A percentile compares a stretch with the other conserved stretches of the same genome.
These are phyloP conservation scores for Solanum arcanum DNA, from an alignment of 257 asterid genomes.

Conservation along the genomic window DNA sequence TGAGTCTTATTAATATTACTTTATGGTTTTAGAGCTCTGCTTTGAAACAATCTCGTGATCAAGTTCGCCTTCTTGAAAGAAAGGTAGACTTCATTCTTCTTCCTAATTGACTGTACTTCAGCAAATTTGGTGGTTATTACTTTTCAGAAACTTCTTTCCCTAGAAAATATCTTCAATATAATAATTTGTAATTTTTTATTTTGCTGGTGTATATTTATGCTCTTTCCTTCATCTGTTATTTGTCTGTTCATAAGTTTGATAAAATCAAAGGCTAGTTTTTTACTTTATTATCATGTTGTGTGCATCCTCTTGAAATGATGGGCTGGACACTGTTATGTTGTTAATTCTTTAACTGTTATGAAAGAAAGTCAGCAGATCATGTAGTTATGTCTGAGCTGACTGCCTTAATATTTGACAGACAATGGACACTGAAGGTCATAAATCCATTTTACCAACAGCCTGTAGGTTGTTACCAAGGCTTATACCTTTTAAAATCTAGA, in stretches of 20 bases:
- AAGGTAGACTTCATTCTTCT: constrained; percentile 36
- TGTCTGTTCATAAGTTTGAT: neutral
- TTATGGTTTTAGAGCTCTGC: constrained; percentile 56
- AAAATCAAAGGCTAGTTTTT: neutral
- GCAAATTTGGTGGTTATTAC: neutral
- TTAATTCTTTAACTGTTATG: neutral
- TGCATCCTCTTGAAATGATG: neutral
- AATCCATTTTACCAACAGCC: neutral
- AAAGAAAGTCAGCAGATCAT: neutral
- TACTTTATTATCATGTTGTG: neutral
- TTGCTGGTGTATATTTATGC: neutral
- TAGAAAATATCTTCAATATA: neutral
- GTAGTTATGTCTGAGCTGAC: neutral
- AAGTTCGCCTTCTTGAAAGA: constrained; percentile 64
- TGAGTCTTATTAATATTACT: constrained; percentile 6
- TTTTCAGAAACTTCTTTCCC: neutral
- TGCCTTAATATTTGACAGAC: neutral
- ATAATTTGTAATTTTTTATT: neutral
- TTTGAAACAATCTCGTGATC: constrained; percentile 72
- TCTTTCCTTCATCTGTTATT: neutral
- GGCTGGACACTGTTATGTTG: neutral
- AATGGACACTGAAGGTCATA: neutral
- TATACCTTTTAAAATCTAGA: neutral
- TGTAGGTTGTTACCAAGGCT: neutral
- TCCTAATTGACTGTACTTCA: neutral